phyloP scores from a whole-genome alignment of 768 basidiomycete genomes.

The Austroboletus eburneus region DNA sequence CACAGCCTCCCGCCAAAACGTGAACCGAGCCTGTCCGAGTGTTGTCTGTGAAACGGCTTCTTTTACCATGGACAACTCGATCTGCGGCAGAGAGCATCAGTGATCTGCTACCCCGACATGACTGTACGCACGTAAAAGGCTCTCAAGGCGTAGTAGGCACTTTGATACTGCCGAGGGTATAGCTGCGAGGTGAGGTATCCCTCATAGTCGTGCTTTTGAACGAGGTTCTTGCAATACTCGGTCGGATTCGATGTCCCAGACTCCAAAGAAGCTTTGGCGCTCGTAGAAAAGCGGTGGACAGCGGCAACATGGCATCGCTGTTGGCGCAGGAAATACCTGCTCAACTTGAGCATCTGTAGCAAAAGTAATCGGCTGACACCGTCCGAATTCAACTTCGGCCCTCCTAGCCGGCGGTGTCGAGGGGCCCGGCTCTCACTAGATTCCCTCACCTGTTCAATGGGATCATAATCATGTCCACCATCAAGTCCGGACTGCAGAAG shows the following conservation, averaged over 20 bases:
- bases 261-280: conserved; percentile 2
- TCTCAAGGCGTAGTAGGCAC: conserved; percentile 72
- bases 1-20: conserved; percentile 84
- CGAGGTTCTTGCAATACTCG: conserved; percentile 66
- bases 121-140: conserved; percentile 71
- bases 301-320: conserved; percentile 1
- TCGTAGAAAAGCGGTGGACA: conserved; percentile 13
- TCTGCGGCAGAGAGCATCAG: conserved; percentile 37
- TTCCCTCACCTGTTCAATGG: background rate
- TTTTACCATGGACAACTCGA: conserved; percentile 73
- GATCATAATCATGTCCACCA: conserved; percentile 22
- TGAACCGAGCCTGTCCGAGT: conserved; percentile 80
- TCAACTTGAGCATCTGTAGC: conserved; percentile 14
- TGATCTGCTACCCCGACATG: background rate
- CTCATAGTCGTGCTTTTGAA: conserved; percentile 80
- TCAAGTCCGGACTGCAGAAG: conserved; percentile 47
- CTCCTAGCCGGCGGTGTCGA: conserved; percentile 21
- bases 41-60: conserved; percentile 69
- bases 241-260: conserved; percentile 38
- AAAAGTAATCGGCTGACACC: background rate
- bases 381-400: conserved; percentile 6
- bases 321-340: background rate
- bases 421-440: conserved; percentile 10
- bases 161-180: conserved; percentile 61
- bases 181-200: conserved; percentile 68